phyloP scores from a whole-genome alignment of 164 flowering plant genomes.

The Akebia trifoliata region DNA sequence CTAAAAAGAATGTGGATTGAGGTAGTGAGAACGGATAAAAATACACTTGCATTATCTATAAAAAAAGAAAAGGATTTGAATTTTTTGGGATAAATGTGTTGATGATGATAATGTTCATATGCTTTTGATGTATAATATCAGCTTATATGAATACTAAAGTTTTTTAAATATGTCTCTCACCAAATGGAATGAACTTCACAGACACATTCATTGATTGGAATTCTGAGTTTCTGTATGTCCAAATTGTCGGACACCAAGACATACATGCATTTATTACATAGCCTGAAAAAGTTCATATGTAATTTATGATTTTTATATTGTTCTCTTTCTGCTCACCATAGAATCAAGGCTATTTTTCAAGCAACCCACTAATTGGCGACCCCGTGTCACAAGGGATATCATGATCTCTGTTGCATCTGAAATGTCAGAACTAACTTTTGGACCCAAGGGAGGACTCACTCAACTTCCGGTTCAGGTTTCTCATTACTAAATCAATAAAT shows the following conservation, averaged over 20 bases:
- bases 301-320: not conserved
- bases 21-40: too few relatives aligned
- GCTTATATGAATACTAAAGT: too few relatives aligned
- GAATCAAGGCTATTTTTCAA: slow-evolving; percentile 86
- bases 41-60: too few relatives aligned
- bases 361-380: slow-evolving; percentile 79
- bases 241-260: too few relatives aligned
- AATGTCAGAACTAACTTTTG: slow-evolving; percentile 56
- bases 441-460: slow-evolving; percentile 40
- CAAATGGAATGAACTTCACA: not conserved
- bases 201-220: not conserved
- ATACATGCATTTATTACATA: not conserved
- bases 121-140: too few relatives aligned
- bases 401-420: slow-evolving; percentile 93
- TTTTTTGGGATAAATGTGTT: too few relatives aligned
- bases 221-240: too few relatives aligned
- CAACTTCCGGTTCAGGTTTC: slow-evolving; percentile 88
- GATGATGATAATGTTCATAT: too few relatives aligned
- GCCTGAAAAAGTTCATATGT: not conserved
- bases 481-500: not conserved
- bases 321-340: slow-evolving; percentile 19
- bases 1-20: too few relatives aligned
- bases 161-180: not conserved
- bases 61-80: too few relatives aligned
- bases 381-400: slow-evolving; percentile 75